Conservation (phyloP, 2,329 filamentous ascomycete species). For the Ophiocordyceps australis region DNA sequence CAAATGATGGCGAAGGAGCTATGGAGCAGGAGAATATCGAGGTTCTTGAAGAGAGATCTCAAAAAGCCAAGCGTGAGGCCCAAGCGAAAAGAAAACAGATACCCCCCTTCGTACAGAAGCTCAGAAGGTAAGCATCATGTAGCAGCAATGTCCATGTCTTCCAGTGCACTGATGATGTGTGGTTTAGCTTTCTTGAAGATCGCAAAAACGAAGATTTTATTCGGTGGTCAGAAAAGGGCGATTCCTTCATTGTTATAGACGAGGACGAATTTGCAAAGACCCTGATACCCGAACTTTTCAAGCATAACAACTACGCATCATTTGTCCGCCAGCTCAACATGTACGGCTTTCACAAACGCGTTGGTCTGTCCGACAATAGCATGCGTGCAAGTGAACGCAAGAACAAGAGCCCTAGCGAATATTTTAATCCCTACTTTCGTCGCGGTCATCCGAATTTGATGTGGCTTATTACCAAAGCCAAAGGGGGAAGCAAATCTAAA, state of each 20-base stretch:
- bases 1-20: conserved; percentile 13
- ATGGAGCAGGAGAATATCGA: conserved; percentile 54
- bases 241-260: conserved; percentile 91
- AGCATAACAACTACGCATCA: conserved; percentile 96
- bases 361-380: conserved; percentile 86
- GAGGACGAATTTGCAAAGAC: conserved; percentile 98
- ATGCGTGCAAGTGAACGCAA: conserved; percentile 96
- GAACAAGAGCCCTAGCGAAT: conserved; percentile 95
- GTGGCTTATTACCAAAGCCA: conserved; percentile 94
- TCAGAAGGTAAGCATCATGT: conserved; percentile 83
- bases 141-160: no score
- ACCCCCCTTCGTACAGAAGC: conserved; percentile 90
- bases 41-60: conserved; percentile 60
- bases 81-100: conserved; percentile 88
- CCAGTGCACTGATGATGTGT: no score
- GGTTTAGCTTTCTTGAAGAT: conserved; percentile 70
- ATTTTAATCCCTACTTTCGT: conserved; percentile 92
- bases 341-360: conserved; percentile 95
- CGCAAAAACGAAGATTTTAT: conserved; percentile 88
- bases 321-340: conserved; percentile 94
- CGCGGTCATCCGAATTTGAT: conserved; percentile 81
- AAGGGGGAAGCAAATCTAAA: conserved; percentile 45
- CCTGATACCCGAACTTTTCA: conserved; percentile 93
- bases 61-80: conserved; percentile 70
- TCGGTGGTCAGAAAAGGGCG: conserved; percentile 89